Base-by-base conservation (phyloP, 805 yeast genomes). In the Suhomyces vadensis region DNA sequence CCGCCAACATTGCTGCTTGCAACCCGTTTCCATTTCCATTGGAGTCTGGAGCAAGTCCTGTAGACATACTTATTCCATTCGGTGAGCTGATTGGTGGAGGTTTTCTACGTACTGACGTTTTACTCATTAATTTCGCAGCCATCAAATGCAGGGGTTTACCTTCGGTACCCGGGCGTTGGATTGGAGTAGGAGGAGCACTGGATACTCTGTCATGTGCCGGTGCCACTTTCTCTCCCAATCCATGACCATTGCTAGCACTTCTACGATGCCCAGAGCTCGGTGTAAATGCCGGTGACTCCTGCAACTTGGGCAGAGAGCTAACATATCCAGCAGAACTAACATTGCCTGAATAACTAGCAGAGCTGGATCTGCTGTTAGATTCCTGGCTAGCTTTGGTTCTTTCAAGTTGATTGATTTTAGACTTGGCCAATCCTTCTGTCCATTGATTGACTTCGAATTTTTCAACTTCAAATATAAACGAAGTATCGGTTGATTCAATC, bases 381-480 rank as follows among this genome's bases (percentile, higher is more conserved):
- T 31, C 31, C 23, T 20, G 17, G 23, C 5, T 37, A 36, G 13
- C 35, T 9, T 24, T 25, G 7, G 17, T 3, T 19, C 54, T 36
- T 41, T 59, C 63, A 26, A 46, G 41, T 41, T 58, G 60, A 31
- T 55, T 58, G 31, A 58, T 43, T 35, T 60, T 60, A 16, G 60
- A 41, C 37, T 44, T 49, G 21, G 76, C 78, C 14, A 83, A 60
- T 0, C 77, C 59, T 27, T 70, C 73, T 1, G 87, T 77, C 92
- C 92, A 85, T 14, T 66, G 56, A 10, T 71, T 63, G 0, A 79
- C 67, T 27, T 79, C 84, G 31, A 57, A 61, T 43, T 72, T 75
- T 31, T 78, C 78, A 8, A 77, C 79, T 51, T 81, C 83, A 58
- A 82, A 77, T 3, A 77, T 69, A 51, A 82, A 76, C 0, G 87